phyloP scores from a whole-genome alignment of 2,329 filamentous ascomycete species.

The Madurella mycetomatis region DNA sequence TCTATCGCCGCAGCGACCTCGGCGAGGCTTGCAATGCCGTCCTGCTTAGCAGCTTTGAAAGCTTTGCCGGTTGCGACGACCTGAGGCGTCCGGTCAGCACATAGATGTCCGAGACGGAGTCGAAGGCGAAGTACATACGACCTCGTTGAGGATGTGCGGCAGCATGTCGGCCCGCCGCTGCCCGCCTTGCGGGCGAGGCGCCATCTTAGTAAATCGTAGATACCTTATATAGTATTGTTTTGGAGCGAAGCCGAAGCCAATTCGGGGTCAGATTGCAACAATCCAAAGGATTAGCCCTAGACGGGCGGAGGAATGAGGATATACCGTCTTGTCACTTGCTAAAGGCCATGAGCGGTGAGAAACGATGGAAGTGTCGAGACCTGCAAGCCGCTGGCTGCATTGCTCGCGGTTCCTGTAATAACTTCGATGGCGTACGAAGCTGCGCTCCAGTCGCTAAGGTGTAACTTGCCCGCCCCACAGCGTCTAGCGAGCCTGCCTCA shows the following conservation, averaged over 20 bases:
- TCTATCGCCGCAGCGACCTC: slow-evolving; percentile 11
- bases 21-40: slow-evolving; percentile 9
- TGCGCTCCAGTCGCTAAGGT: neutral
- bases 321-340: too few relatives aligned
- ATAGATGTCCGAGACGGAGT: neutral
- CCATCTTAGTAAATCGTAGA: slow-evolving; percentile 2
- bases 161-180: slow-evolving; percentile 5
- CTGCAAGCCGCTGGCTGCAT: neutral
- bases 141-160: slow-evolving; percentile 12
- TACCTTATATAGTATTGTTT: too few relatives aligned
- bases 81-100: slow-evolving; percentile 5
- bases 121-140: slow-evolving; percentile 6
- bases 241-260: too few relatives aligned
- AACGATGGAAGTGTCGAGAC: too few relatives aligned
- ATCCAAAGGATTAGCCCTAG: too few relatives aligned
- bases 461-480: too few relatives aligned
- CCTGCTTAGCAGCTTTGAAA: slow-evolving; percentile 13
- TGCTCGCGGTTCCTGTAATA: too few relatives aligned
- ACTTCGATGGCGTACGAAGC: neutral
- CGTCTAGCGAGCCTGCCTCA: neutral
- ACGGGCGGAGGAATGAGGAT: too few relatives aligned
- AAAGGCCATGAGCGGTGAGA: too few relatives aligned
- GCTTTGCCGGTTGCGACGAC: slow-evolving; percentile 16
- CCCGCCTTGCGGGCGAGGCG: neutral
- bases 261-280: too few relatives aligned